Conservation (phyloP, 2,329 filamentous ascomycete species). For the Penicillium psychrosexuale region DNA sequence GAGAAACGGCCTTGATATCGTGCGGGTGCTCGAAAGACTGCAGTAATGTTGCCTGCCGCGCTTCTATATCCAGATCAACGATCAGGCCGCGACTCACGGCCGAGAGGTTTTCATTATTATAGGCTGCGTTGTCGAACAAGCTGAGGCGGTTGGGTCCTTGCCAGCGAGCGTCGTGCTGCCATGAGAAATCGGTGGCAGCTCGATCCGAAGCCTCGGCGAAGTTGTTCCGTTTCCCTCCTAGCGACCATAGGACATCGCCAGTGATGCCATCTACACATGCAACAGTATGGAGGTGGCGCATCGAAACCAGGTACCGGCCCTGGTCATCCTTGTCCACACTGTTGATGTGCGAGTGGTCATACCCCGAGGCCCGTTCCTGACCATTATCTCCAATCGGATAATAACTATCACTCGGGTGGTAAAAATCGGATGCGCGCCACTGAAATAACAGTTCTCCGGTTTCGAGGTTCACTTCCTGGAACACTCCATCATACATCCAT, state of each 20-base stretch:
- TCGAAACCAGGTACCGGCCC: slow-evolving; percentile 44
- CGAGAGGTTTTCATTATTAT: slow-evolving; percentile 11
- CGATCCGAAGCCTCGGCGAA: slow-evolving; percentile 26
- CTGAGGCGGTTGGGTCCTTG: slow-evolving; percentile 21
- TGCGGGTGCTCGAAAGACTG: slow-evolving; percentile 20
- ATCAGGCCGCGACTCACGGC: slow-evolving; percentile 18
- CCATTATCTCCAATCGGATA: slow-evolving; percentile 16
- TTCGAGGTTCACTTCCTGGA: slow-evolving; percentile 48
- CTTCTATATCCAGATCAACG: slow-evolving; percentile 15
- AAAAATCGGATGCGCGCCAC: slow-evolving; percentile 46
- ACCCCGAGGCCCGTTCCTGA: slow-evolving; percentile 30
- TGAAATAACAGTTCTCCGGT: slow-evolving; percentile 45
- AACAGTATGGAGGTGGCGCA: slow-evolving; percentile 39
- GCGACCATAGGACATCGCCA: slow-evolving; percentile 27
- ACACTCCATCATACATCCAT: slow-evolving; percentile 42
- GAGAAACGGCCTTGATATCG: slow-evolving; percentile 17
- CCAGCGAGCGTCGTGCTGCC: slow-evolving; percentile 35
- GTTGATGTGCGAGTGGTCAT: slow-evolving; percentile 57
- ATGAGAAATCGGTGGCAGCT: slow-evolving; percentile 23
- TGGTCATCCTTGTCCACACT: slow-evolving; percentile 50
- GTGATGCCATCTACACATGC: slow-evolving; percentile 40
- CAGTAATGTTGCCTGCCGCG: slow-evolving; percentile 9
- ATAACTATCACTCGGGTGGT: slow-evolving; percentile 27
- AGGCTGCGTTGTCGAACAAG: slow-evolving; percentile 28
- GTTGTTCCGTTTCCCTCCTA: slow-evolving; percentile 30